Base-by-base conservation (phyloP, 1,139 yeast genomes). In the Protomyces pachydermus region DNA sequence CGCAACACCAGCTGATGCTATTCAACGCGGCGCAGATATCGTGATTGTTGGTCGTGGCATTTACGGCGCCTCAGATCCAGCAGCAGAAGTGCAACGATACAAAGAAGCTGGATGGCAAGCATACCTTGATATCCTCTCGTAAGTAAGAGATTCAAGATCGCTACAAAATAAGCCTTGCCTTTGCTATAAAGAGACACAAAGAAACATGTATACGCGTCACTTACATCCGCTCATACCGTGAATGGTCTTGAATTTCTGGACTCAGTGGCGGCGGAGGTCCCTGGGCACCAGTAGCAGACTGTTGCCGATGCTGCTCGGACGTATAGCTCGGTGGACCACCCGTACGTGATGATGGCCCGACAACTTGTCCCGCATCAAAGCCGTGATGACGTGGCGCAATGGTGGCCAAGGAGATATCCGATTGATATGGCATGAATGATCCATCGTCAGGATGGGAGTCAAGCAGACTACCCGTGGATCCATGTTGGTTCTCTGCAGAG, bases 31-130 rank as follows among this genome's bases (percentile, higher is more conserved):
- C 18, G 82, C 96, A 1, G 99, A 95, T 75, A 82, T 95, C 64
- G 91, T 95, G 65, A 95, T 95, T 74, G 99, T 95, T 20, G 99
- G 99, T 10, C 84, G 99, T 75, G 98, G 98, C 0, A 80, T 95
- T 66, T 91, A 88, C 74, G 98, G 95, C n/a, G 97, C 95, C 14
- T 85, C 98, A 77, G 96, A 93, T 73, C 96, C 97, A 6, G 80
- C 79, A 1, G 87, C 79, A 2, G 97, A 95, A 76, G 96, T 97
- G 45, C 81, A 85, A 72, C 83, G 98, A 73, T 95, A 95, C 76
- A 84, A 88, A 77, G 39, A 66, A 28, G 69, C 69, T n/a, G 69
- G 69, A 14, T 67, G 69, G 69, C 25, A 61, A 16, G 69, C 69
- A 28, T 67, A 67, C 53, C 61, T 55, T 18, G 54, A 50, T 16